phyloP scores from a whole-genome alignment of 441 rosid species.

The Gossypium gossypioides region DNA sequence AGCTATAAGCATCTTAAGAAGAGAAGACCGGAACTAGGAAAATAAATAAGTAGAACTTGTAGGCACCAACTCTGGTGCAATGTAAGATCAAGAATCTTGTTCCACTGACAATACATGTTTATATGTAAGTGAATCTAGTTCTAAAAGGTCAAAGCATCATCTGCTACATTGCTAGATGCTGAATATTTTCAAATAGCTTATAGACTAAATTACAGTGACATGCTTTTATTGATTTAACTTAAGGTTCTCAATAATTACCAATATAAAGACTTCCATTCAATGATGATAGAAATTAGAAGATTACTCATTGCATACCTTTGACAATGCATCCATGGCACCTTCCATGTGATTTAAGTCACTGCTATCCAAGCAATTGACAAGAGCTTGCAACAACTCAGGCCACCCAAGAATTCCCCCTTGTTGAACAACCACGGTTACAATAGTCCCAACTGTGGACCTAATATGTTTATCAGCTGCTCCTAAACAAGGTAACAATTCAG shows the following conservation, averaged over 20 bases:
- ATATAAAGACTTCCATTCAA: not conserved
- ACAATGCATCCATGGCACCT: constrained; percentile 97
- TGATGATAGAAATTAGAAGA: constrained; percentile 1
- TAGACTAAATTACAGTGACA: not conserved
- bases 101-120: not conserved
- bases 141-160: not conserved
- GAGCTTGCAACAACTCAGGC: constrained; percentile 89
- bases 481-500: constrained; percentile 76
- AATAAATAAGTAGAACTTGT: not conserved
- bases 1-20: not conserved
- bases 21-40: not conserved
- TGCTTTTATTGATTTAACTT: not conserved
- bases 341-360: constrained; percentile 87
- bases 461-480: constrained; percentile 86
- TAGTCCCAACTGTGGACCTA: constrained; percentile 86
- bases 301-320: constrained; percentile 52
- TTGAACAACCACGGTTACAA: constrained; percentile 71
- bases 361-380: constrained; percentile 79
- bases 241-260: not conserved
- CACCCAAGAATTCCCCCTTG: constrained; percentile 65
- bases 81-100: not conserved
- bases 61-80: not conserved
- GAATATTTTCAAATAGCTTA: not conserved
- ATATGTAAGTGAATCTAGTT: not conserved
- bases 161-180: not conserved